Evolutionary conservation across 148 eudicot genomes (phyloP), one percentile per base, ranked within the genome.

Genomic region (Oxyria digyna): DNA sequence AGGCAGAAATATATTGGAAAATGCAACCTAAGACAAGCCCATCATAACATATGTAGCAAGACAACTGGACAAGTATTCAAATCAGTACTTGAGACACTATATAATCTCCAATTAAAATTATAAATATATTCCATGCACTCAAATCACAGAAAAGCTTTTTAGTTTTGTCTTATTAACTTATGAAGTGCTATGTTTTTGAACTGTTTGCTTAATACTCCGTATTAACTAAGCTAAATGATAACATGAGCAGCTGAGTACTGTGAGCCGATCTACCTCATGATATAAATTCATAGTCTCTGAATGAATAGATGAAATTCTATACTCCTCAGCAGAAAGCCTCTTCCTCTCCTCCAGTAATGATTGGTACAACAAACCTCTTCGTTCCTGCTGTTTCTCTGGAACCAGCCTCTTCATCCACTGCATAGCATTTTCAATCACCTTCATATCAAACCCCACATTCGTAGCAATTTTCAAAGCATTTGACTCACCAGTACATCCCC

Each of bases 401-500:
- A 74, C 82, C 79, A 93, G 77, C 83, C 76, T 86, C 78, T 77
- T 79, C 43, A 87, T 84, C 98, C 96, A 93, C 69, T 52, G 72
- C 55, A 79, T 78, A 65, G 97, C 98, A 71, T 81, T 85, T 74
- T 85, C 84, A 77, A 93, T 81, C 72, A 93, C 73, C 67, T 83
- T 78, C 59, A 62, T 76, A 84, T 93, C 89, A 79, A 93, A 90
- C 41, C 96, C 98, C 37, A 88, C 80, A 72, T 84, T 78, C 82
- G 82, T 81, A 69, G 98, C 98, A 83, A 93, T 88, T 74, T 73
- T 85, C 69, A 93, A 77, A 68, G 98, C 98, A 81, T 93, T 85
- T 72, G 98, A 90, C 68, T 88, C 91, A 74, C 98, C 98, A 69
- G 78, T 75, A 81, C 81, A 80, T 81, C 97, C 96, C 97, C 98